Evolutionary conservation across 2,329 filamentous ascomycete genomes (phyloP), one percentile per base, ranked within the genome.

Genomic region (Albifimbria verrucaria): DNA sequence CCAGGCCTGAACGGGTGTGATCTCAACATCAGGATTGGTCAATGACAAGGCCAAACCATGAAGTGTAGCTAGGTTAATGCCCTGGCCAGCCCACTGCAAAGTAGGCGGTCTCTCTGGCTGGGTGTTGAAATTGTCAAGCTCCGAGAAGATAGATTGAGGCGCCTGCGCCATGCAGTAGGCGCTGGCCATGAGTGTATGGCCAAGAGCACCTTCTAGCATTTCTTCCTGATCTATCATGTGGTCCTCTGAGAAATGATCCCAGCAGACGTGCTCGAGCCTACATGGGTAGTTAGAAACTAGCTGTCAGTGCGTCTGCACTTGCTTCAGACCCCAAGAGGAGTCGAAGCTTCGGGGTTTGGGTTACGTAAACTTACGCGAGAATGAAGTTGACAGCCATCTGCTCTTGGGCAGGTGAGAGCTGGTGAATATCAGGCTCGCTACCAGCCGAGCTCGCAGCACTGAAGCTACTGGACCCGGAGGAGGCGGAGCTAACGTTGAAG

Each of bases 1-100:
- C 78, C 78, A 81, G 2, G 74, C 77, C 65, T 81, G 78, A 23
- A 81, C 74, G 17, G 79, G 78, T 24, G 78, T 73, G 39, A 81
- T 61, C 61, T 81, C 78, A 18, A 63, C 51, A 48, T 64, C 60
- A 3, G 71, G 68, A 61, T 74, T 77, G 26, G 26, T 32, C 22
- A 81, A 68, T 42, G 72, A 71, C 48, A 65, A 62, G 2, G 78
- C 77, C 2, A 81, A 71, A n/a, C 71, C 71, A 54, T 72, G 66
- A 21, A 81, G 70, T 17, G 67, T 65, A 25, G 66, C 62, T 23
- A 81, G 72, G 2, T 73, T 73, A 25, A 81, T 68, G 42, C 68
- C 63, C 1, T 68, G 62, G 0, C 70, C 62, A 23, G 64, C 62
- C 76, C 76, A 79, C 11, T 66, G 61, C 42, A 70, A 58, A 17